Evolutionary conservation across 768 basidiomycete species (phyloP).

Genomic region (Boletus rubescentipes): DNA sequence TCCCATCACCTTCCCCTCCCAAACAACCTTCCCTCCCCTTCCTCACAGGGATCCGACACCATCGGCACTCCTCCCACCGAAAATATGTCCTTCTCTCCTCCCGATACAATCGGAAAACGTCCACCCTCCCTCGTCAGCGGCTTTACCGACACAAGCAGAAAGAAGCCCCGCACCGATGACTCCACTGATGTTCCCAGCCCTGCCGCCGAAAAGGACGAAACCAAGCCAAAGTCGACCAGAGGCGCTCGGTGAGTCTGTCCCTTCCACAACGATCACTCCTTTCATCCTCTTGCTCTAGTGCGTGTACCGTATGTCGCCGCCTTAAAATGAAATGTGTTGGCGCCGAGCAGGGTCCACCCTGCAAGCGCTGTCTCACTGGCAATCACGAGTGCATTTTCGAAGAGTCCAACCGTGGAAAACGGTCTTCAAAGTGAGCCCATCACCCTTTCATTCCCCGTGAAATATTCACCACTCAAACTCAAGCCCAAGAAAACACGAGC

Average conservation of each 20-base stretch:
- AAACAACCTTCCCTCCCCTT: conserved; percentile 70
- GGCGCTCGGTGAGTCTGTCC: conserved; percentile 67
- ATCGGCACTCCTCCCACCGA: conserved; percentile 74
- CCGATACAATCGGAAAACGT: conserved; percentile 65
- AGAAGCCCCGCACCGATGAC: conserved; percentile 64
- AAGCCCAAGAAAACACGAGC: conserved; percentile 74
- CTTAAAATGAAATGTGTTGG: conserved; percentile 94
- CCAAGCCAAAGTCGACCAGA: conserved; percentile 79
- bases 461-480: conserved; percentile 29
- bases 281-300: conserved; percentile 45
- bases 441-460: conserved; percentile 15
- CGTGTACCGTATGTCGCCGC: conserved; percentile 88
- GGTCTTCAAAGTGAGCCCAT: conserved; percentile 67
- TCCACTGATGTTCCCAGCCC: conserved; percentile 49
- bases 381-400: conserved; percentile 95
- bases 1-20: conserved; percentile 56
- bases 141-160: conserved; percentile 43
- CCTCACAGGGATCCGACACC: conserved; percentile 76
- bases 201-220: conserved; percentile 57
- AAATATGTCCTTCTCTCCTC: conserved; percentile 47
- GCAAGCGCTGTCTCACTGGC: conserved; percentile 79
- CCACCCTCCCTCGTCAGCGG: conserved; percentile 48
- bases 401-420: conserved; percentile 93
- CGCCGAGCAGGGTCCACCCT: conserved; percentile 87
- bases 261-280: not conserved